Percentiles rank a stretch among this genome's conserved stretches.
Conservation (phyloP, 2,329 filamentous ascomycete genomes). For the Neocucurbitaria cava region DNA sequence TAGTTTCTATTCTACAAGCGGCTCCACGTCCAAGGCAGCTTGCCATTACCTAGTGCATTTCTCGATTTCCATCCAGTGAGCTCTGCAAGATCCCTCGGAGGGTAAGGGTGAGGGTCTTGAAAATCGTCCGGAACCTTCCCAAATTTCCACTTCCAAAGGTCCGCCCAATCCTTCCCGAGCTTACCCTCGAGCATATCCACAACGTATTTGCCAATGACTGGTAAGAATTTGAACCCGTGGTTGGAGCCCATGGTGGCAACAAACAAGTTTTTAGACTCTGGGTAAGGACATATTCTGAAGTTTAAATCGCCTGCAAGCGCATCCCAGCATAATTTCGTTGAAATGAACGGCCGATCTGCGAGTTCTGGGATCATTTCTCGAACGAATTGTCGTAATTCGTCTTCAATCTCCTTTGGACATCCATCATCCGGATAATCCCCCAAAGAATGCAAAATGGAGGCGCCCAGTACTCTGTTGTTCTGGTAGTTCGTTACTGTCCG, state of each 20-base stretch:
- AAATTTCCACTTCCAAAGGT: slow-evolving; percentile 10
- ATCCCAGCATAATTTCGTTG: slow-evolving; percentile 8
- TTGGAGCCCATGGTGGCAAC: slow-evolving; percentile 64
- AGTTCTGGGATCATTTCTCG: slow-evolving; percentile 3
- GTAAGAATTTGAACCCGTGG: slow-evolving; percentile 65
- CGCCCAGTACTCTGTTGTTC: background rate
- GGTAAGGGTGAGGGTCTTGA: slow-evolving; percentile 7
- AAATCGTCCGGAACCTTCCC: slow-evolving; percentile 2
- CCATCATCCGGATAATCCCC: slow-evolving; percentile 1
- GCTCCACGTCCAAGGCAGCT: background rate
- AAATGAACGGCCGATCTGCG: slow-evolving; percentile 2
- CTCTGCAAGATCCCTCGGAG: slow-evolving; percentile 3
- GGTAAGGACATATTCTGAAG: slow-evolving; percentile 52
- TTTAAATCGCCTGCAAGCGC: slow-evolving; percentile 4
- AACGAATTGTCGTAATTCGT: slow-evolving; percentile 1
- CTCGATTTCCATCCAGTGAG: slow-evolving; percentile 7
- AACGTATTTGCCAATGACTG: slow-evolving; percentile 60
- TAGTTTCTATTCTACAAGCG: background rate
- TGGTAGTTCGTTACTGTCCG: slow-evolving; percentile 23
- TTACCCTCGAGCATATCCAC: slow-evolving; percentile 53
- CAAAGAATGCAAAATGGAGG: background rate
- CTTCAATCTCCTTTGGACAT: background rate
- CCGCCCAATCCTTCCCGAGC: slow-evolving; percentile 5
- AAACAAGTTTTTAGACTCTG: slow-evolving; percentile 52
- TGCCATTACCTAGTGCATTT: background rate